Evolutionary conservation across 148 eudicot genomes (phyloP).

Genomic region (Heliamphora exappendiculata): DNA sequence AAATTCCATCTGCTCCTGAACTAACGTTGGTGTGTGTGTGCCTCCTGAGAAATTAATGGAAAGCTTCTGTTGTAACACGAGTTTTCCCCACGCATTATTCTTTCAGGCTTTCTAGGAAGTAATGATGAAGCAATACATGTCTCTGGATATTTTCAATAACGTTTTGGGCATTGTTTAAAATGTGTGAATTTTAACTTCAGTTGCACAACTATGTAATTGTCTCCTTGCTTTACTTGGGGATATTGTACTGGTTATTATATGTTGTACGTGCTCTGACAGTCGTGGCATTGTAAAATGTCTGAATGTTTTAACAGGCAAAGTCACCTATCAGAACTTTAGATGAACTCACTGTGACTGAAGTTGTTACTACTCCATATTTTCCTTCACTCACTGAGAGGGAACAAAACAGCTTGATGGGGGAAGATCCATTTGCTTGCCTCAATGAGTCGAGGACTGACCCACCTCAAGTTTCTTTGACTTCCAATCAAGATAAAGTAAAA

Average conservation of each 20-base stretch:
- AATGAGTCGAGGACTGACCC: constrained; percentile 12
- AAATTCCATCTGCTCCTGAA: background rate
- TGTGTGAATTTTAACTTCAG: background rate
- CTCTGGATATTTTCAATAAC: background rate
- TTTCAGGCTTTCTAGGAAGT: background rate
- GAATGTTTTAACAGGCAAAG: constrained; percentile 56
- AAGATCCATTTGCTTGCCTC: constrained; percentile 16
- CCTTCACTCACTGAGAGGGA: constrained; percentile 38
- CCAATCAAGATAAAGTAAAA: constrained; percentile 16
- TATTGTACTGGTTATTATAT: background rate
- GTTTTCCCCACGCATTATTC: background rate
- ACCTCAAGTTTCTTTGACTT: background rate
- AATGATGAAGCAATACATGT: background rate
- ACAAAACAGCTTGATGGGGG: constrained; percentile 14
- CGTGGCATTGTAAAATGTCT: background rate
- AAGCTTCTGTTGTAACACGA: background rate
- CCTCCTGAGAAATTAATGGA: background rate
- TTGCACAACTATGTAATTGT: background rate
- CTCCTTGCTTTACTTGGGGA: background rate
- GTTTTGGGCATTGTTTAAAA: background rate
- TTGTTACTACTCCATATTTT: constrained; percentile 55
- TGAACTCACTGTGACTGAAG: constrained; percentile 65
- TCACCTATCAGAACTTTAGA: constrained; percentile 80
- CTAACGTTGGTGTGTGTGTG: background rate
- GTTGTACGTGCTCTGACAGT: background rate